Base-by-base conservation (phyloP, 345 rosid genomes). In the Euphorbia lathyris region DNA sequence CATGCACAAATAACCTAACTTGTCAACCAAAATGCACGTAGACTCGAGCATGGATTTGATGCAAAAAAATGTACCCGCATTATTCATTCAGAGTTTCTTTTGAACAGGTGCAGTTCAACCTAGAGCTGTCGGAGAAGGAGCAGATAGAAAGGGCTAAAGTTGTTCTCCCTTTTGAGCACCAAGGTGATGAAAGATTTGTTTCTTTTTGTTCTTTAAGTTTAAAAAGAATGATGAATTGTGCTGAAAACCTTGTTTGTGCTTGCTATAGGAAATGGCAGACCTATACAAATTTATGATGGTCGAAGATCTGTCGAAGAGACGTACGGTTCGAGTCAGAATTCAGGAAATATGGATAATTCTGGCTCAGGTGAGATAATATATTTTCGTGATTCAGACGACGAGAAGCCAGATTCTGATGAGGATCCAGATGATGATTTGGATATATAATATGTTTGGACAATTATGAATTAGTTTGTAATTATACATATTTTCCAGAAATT, bases 351-450 rank as follows among this genome's bases (percentile, higher is more conserved):
- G 30, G 83, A 76, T 27, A 13, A 7, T 45, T 45, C 51, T 45
- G 81, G 84, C 42, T 80, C 69, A 30, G 90, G 91, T 55, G 91
- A 95, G 83, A 92, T 88, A 64, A 87, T 90, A 78, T 95, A 92
- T 83, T 88, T 80, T 65, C 86, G 97, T 63, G 98, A 95, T 78
- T 95, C 99, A 7, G 98, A 95, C 69, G 99, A 92, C 77, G 98
- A 94, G 82, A 79, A 75, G 81, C 93, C 97, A 20, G 97, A 94
- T 81, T 94, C 98, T 11, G 98, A 91, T 52, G 98, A 94, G 74
- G 97, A 94, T 67, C 96, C 97, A 25, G 98, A 94, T 71, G 97
- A 92, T 84, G 98, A 95, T 85, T 68, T 92, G 76, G 99, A 95
- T 74, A 90, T 95, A 62, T 95, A 67, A 82, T 55, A 5, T 3